Conservation (phyloP, 306 rosid species). For the Alnus rubra region DNA sequence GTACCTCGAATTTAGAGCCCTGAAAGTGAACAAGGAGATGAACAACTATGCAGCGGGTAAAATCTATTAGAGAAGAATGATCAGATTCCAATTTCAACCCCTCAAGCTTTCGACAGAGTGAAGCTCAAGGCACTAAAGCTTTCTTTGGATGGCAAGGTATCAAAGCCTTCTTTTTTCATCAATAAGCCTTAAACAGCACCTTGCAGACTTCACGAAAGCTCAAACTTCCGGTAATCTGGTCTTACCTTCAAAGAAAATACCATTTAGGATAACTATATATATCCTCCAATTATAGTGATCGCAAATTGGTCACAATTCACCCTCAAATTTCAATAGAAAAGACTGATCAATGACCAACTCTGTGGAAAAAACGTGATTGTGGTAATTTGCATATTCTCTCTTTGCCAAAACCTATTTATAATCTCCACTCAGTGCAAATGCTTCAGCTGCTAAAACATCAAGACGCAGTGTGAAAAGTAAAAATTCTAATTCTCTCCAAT, state of each 20-base stretch:
- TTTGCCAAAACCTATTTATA: constrained; percentile 14
- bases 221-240: constrained; percentile 30
- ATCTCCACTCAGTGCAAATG: constrained; percentile 12
- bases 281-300: constrained; percentile 30
- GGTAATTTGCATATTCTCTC: constrained; percentile 27
- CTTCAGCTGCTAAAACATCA: constrained; percentile 40
- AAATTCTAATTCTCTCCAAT: constrained; percentile 25
- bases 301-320: constrained; percentile 32
- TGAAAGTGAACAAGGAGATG: constrained; percentile 24
- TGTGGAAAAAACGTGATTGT: constrained; percentile 31
- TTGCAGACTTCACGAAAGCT: constrained; percentile 42
- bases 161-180: constrained; percentile 41
- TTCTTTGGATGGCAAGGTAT: constrained; percentile 75
- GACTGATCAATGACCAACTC: constrained; percentile 28
- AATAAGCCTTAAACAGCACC: constrained; percentile 32
- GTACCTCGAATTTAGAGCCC: constrained; percentile 42
- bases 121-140: constrained; percentile 41
- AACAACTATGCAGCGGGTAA: constrained; percentile 37
- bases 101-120: constrained; percentile 45
- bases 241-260: constrained; percentile 36
- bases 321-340: constrained; percentile 29
- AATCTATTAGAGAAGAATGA: constrained; percentile 31
- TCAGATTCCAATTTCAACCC: constrained; percentile 43
- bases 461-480: constrained; percentile 19
- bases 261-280: constrained; percentile 25